phyloP scores from a whole-genome alignment of 78 protist genomes.

The Tieghemostelium lacteum region DNA sequence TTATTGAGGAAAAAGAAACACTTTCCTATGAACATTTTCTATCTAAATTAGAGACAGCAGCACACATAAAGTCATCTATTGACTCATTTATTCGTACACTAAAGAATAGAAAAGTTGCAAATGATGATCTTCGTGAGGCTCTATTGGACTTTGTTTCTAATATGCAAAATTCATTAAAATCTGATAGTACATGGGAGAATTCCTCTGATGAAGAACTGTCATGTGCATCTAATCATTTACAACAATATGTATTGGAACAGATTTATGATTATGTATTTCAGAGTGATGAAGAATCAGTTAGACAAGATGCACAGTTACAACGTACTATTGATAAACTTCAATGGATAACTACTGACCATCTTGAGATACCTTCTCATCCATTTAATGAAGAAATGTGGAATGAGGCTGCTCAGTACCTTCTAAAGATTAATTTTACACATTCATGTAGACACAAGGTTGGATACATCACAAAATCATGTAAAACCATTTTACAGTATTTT shows the following conservation, averaged over 20 bases:
- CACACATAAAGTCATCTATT: constrained; percentile 51
- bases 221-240: constrained; percentile 41
- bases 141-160: constrained; percentile 50
- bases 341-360: constrained; percentile 12
- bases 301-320: constrained; percentile 11
- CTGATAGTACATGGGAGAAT: constrained; percentile 30
- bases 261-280: constrained; percentile 67
- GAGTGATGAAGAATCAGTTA: constrained; percentile 9
- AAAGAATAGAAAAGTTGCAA: constrained; percentile 64
- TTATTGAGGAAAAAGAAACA: constrained; percentile 33
- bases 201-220: constrained; percentile 12
- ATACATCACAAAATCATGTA: constrained; percentile 45
- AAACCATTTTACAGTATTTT: constrained; percentile 26
- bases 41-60: constrained; percentile 25
- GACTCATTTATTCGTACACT: constrained; percentile 43
- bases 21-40: constrained; percentile 40
- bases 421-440: constrained; percentile 39
- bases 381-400: constrained; percentile 47
- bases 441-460: constrained; percentile 49
- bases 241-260: constrained; percentile 64
- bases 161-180: constrained; percentile 19
- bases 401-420: constrained; percentile 17
- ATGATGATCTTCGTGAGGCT: constrained; percentile 63
- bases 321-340: not conserved
- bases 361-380: constrained; percentile 12